Conservation (phyloP, 441 rosid species). For the Jatropha multifida region DNA sequence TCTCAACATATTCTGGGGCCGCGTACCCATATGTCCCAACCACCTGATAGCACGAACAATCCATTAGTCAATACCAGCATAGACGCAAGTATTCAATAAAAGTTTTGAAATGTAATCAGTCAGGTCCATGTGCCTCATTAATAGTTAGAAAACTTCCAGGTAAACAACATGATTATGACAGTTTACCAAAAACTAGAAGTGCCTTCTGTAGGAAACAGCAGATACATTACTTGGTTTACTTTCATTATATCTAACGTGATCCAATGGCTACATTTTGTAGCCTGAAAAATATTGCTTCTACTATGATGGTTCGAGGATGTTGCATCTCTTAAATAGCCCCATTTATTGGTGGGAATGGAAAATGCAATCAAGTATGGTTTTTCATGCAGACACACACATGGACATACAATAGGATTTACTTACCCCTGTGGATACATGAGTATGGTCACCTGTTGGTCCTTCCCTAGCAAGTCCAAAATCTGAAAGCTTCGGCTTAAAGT, state of each 20-base stretch:
- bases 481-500: constrained; percentile 71
- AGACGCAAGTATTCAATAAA: neutral
- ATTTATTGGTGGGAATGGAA: neutral
- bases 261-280: neutral
- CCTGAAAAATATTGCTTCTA: neutral
- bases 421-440: constrained; percentile 91
- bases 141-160: neutral
- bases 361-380: neutral
- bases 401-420: constrained; percentile 26
- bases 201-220: neutral
- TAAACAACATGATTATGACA: neutral
- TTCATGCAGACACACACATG: neutral
- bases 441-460: constrained; percentile 68
- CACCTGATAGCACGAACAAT: constrained; percentile 38
- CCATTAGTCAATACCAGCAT: neutral
- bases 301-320: neutral
- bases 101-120: neutral
- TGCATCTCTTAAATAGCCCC: neutral
- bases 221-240: neutral
- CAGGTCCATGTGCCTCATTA: neutral
- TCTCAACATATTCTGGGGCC: constrained; percentile 86
- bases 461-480: constrained; percentile 97
- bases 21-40: constrained; percentile 96
- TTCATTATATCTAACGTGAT: neutral
- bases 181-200: neutral